Base-by-base conservation (phyloP, 2,329 filamentous ascomycete genomes). In the Ilyonectria robusta region DNA sequence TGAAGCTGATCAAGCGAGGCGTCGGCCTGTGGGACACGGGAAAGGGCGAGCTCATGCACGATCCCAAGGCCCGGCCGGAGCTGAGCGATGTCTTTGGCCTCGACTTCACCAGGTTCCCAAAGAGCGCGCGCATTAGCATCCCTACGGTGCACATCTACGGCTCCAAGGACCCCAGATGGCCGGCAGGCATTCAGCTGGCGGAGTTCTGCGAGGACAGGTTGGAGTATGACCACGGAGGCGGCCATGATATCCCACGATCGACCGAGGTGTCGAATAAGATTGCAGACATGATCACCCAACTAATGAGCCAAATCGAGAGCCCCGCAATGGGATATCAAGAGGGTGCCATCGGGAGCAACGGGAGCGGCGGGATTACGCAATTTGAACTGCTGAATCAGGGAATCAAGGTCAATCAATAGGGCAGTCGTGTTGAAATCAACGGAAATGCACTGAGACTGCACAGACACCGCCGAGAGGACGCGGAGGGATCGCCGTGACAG, bases 101-200 rank as follows among this genome's bases (percentile, higher is more conserved):
- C 11, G 58, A 60, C 37, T 60, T 60, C 8, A 60, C 47, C 3
- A 37, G 50, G 48, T 60, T 60, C 29, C 58, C 58, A 11, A 17
- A 35, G 10, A 46, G n/a, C 35, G 58, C 58, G 4, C 58, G 58
- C n/a, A 60, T 60, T 17, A 6, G 48, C 8, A 60, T 60, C 23
- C 58, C 58, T 15, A 60, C 58, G 4, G 47, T 53, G 17, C 50
- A 60, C 19, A 53, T 60, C n/a, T 60, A 60, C 37, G 58, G 58
- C 10, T 60, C 58, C 37, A 60, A 60, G 48, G 58, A 60, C 48
- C 58, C 58, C 3, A 44, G 58, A 2, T 60, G 58, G 58, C 58
- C 58, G 6, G 58, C 58, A 3, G 58, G 58, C n/a, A 50, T 60
- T 8, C 58, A 60, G 35, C 37, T 60, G 23, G 58, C 58, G 0